A percentile compares a stretch with the other conserved stretches of the same genome.
Conservation (phyloP, 2,329 filamentous ascomycete species). For the Claviceps cyperi region DNA sequence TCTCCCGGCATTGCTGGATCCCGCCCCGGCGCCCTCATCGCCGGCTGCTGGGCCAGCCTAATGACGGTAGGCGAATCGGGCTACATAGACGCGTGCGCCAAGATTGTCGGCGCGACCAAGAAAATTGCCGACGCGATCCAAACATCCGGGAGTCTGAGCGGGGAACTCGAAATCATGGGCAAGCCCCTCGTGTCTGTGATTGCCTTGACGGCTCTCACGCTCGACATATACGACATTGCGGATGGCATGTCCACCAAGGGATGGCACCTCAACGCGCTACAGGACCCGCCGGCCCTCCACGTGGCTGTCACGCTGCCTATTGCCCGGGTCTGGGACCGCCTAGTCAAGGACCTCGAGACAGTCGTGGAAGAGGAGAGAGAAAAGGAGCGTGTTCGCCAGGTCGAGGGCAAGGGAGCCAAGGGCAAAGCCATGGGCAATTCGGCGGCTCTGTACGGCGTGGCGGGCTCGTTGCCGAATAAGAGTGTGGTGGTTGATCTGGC, state of each 20-base stretch:
- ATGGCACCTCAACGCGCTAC: constrained; percentile 92
- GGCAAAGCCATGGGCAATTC: constrained; percentile 63
- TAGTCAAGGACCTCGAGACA: constrained; percentile 58
- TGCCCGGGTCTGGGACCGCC: constrained; percentile 61
- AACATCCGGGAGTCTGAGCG: constrained; percentile 49
- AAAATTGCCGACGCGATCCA: constrained; percentile 64
- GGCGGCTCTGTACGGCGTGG: constrained; percentile 85
- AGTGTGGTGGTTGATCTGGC: constrained; percentile 84
- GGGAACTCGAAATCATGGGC: constrained; percentile 68
- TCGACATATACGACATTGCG: constrained; percentile 89
- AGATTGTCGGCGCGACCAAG: constrained; percentile 78
- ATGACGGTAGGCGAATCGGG: constrained; percentile 79
- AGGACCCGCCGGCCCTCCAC: constrained; percentile 83
- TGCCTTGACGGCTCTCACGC: constrained; percentile 67
- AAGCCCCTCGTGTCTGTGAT: constrained; percentile 81
- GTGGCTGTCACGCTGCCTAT: constrained; percentile 86
- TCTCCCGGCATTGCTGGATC: constrained; percentile 86
- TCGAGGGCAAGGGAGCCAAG: constrained; percentile 51
- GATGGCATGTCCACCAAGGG: constrained; percentile 73
- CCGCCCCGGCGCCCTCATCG: constrained; percentile 83
- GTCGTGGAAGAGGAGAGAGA: constrained; percentile 62
- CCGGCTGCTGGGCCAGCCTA: constrained; percentile 86
- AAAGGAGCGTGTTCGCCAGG: constrained; percentile 59
- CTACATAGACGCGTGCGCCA: constrained; percentile 73
- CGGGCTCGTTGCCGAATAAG: constrained; percentile 90